Conservation (phyloP, 306 rosid genomes). For the Corylus heterophylla region DNA sequence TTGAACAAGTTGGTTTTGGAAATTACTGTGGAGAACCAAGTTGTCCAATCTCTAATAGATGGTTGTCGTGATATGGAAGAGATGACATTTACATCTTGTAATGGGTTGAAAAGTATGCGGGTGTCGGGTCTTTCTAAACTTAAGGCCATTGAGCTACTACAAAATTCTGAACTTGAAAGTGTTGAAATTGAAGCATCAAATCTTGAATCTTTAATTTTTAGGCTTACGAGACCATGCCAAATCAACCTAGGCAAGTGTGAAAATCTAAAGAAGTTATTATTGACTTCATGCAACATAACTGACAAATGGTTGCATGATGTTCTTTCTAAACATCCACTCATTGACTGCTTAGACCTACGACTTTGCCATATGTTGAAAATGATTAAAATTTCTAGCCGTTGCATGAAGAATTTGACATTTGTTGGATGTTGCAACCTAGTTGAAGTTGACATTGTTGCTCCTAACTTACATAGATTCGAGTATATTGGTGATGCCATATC, state of each 20-base stretch:
- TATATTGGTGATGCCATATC: no score
- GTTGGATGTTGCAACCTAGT: constrained; percentile 1
- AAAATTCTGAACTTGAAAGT: not conserved
- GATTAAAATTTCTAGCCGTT: constrained; percentile 27
- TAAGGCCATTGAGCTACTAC: not conserved
- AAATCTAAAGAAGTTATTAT: no score
- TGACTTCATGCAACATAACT: no score
- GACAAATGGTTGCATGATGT: no score
- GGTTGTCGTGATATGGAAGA: not conserved
- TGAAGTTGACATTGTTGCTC: constrained; percentile 31
- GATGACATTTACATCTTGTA: not conserved
- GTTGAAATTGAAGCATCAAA: not conserved
- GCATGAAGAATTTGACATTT: constrained; percentile 21
- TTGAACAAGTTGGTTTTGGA: no score
- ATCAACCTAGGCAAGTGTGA: no score
- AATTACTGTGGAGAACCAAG: no score
- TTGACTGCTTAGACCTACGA: not conserved
- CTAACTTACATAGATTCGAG: constrained; percentile 10
- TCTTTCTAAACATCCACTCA: no score
- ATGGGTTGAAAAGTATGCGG: not conserved
- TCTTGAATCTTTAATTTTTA: not conserved
- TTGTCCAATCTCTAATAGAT: not conserved
- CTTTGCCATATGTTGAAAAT: constrained; percentile 24
- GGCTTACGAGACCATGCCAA: no score
- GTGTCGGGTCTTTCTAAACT: not conserved